Base-by-base conservation (phyloP, 768 basidiomycete genomes). In the Boletus patriciae region DNA sequence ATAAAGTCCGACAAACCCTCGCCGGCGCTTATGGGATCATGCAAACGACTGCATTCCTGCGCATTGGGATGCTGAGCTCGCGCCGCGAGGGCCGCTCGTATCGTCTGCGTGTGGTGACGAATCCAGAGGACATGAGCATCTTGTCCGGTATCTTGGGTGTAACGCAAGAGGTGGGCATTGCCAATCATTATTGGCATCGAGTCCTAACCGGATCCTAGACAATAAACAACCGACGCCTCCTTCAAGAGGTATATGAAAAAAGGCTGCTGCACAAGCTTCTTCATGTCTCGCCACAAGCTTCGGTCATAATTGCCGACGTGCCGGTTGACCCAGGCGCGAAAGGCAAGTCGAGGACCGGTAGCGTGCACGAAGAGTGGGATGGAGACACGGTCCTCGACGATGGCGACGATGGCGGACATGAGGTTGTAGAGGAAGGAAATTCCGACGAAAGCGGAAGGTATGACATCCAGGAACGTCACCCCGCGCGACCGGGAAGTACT, bases 1-100 rank as follows among this genome's bases (percentile, higher is more conserved):
- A 80, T 27, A 87, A 86, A 66, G 94, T 98, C 38, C 85, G 86
- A 23, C 82, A 84, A 48, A 88, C 92, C 3, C 80, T 98, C 58
- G 87, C 89, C 0, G 95, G 95, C 3, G 96, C 90, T 16, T 79
- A 81, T 69, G 80, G 77, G 27, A 90, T 91, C 41, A 77, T 99
- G 68, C 86, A 87, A n/a, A 80, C 89, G 0, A 82, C 86, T 2
- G 80, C 91, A 34, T 91, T 84, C 64, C 60, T 82, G 59, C 80
- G 82, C 21, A 86, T 86, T 15, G 82, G 83, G 9, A 80, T 87
- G 44, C 73, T 93, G 41, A 77, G 73, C 45, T 77, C 89, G 13
- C 78, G 83, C 15, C 79, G 77, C 27, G 72, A 78, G 40, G 82
- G 85, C 2, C 78, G 77, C 4, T 75, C 78, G 8, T 67, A 80